These are phyloP conservation scores for Fusarium sp. DNA, from an alignment of 2,329 filamentous ascomycete species.

Conservation along the genomic window DNA sequence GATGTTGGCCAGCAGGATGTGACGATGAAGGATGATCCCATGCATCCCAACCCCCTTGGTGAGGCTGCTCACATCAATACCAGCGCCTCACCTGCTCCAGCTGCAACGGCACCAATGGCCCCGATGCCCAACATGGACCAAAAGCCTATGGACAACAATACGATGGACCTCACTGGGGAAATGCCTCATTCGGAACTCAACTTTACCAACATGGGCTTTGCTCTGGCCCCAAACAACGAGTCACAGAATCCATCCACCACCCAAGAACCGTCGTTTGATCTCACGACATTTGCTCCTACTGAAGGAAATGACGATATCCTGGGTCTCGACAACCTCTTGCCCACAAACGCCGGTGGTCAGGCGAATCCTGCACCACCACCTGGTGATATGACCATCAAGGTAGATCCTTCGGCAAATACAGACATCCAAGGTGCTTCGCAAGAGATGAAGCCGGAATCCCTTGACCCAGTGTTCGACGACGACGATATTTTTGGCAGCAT, in stretches of 20 bases:
- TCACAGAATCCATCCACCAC: slow-evolving; percentile 37
- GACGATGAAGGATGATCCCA: slow-evolving; percentile 39
- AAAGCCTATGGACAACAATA: slow-evolving; percentile 38
- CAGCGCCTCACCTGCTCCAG: slow-evolving; percentile 30
- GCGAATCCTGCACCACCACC: slow-evolving; percentile 13
- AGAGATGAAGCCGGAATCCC: slow-evolving; percentile 41
- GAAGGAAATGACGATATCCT: slow-evolving; percentile 48
- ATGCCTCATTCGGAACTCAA: slow-evolving; percentile 54
- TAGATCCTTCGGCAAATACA: slow-evolving; percentile 13
- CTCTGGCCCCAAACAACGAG: slow-evolving; percentile 58
- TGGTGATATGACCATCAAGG: slow-evolving; percentile 19
- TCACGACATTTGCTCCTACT: slow-evolving; percentile 55
- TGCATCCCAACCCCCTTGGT: slow-evolving; percentile 17
- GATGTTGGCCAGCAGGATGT: slow-evolving; percentile 38
- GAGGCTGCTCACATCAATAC: slow-evolving; percentile 42
- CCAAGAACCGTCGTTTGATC: slow-evolving; percentile 58
- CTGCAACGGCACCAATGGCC: slow-evolving; percentile 36
- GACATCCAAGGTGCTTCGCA: slow-evolving; percentile 14
- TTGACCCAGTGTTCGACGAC: slow-evolving; percentile 54
- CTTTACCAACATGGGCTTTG: slow-evolving; percentile 70
- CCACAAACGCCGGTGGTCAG: slow-evolving; percentile 38
- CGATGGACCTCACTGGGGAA: slow-evolving; percentile 31
- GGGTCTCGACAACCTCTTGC: slow-evolving; percentile 47
- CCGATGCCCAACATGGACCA: slow-evolving; percentile 46
- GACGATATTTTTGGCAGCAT: slow-evolving; percentile 57